These are phyloP conservation scores for Puccinia triticina DNA, from an alignment of 1,284 basidiomycete genomes.

Conservation along the genomic window DNA sequence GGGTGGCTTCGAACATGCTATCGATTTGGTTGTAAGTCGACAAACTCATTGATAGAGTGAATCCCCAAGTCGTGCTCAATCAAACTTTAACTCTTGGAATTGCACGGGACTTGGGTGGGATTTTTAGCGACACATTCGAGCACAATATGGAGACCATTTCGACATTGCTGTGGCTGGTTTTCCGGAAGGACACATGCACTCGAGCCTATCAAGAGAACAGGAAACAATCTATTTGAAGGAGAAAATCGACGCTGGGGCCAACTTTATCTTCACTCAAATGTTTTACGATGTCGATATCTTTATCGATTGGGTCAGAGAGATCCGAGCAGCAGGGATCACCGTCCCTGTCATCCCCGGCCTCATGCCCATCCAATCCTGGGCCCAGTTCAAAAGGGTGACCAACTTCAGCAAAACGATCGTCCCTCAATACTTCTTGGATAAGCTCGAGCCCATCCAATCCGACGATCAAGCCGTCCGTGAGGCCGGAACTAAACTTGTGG, in stretches of 20 bases:
- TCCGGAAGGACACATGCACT: conserved; percentile 72
- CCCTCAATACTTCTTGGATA: conserved; percentile 71
- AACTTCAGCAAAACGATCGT: conserved; percentile 84
- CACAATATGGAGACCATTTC: conserved; percentile 82
- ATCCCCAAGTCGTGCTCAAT: conserved; percentile 52
- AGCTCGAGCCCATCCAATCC: conserved; percentile 73
- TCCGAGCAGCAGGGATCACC: conserved; percentile 80
- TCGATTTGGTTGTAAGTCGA: conserved; percentile 72
- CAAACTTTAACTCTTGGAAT: conserved; percentile 54
- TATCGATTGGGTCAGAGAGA: conserved; percentile 74
- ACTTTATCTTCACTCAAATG: conserved; percentile 94
- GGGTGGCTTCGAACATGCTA: conserved; percentile 80
- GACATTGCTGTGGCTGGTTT: conserved; percentile 89
- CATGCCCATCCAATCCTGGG: conserved; percentile 97
- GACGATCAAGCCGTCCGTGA: conserved; percentile 56
- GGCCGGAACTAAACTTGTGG: conserved; percentile 56
- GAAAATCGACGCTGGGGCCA: conserved; percentile 92
- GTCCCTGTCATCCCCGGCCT: conserved; percentile 92
- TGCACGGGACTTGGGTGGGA: conserved; percentile 1
- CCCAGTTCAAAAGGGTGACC: conserved; percentile 85
- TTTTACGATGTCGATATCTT: conserved; percentile 94
- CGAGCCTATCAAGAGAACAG: conserved; percentile 66
- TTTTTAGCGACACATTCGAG: conserved; percentile 72
- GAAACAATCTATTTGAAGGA: conserved; percentile 78
- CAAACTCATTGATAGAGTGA: conserved; percentile 52